These are phyloP conservation scores for Malassezia brasiliensis DNA, from an alignment of 1,284 basidiomycete genomes.

Conservation along the genomic window DNA sequence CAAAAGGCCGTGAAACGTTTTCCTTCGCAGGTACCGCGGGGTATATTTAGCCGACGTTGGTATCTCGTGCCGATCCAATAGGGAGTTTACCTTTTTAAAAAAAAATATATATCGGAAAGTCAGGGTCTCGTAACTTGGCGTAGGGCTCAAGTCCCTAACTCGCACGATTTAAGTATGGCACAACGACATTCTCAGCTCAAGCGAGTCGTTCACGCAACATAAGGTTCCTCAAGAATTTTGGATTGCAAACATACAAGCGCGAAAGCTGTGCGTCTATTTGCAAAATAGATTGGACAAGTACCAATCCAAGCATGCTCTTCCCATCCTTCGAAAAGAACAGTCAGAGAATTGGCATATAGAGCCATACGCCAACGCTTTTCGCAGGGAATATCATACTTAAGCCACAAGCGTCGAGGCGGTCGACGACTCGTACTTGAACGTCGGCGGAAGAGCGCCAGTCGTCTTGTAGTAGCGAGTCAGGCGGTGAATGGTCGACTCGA, in stretches of 20 bases:
- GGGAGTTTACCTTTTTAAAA: too few relatives aligned
- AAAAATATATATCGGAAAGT: too few relatives aligned
- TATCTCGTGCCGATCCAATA: too few relatives aligned
- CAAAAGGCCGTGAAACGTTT: neutral
- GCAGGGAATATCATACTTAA: conserved; percentile 23
- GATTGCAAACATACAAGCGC: conserved; percentile 1
- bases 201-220: too few relatives aligned
- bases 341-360: too few relatives aligned
- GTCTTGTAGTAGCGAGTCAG: conserved; percentile 93
- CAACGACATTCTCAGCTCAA: too few relatives aligned
- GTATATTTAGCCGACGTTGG: too few relatives aligned
- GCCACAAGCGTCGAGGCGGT: conserved; percentile 49
- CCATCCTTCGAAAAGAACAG: neutral
- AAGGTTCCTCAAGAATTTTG: neutral
- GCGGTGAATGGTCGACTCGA: conserved; percentile 97
- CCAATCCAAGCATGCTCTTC: too few relatives aligned
- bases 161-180: too few relatives aligned
- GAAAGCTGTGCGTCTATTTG: conserved; percentile 1
- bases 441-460: conserved; percentile 90
- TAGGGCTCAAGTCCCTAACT: too few relatives aligned
- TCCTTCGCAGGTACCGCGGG: too few relatives aligned
- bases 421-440: conserved; percentile 61
- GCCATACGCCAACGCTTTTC: conserved; percentile 5
- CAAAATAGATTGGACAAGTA: neutral
- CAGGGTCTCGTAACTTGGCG: too few relatives aligned